Evolutionary conservation across 2,329 filamentous ascomycete genomes (phyloP), one percentile per base, ranked within the genome.

Genomic region (Didymella keratinophila): DNA sequence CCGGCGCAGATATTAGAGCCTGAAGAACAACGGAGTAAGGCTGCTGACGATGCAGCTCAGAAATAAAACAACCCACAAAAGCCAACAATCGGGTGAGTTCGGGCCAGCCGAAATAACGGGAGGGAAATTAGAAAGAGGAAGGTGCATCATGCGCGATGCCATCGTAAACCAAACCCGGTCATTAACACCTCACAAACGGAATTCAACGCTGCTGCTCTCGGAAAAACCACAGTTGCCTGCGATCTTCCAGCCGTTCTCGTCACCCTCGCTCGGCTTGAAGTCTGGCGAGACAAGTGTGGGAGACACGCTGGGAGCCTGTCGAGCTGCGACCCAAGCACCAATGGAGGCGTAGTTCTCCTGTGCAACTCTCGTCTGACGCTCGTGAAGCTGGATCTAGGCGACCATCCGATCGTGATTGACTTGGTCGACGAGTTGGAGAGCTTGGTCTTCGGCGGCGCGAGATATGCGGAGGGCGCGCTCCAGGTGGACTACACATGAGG

Each of bases 371-470:
- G 49, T 45, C 49, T 45, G 49, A 10, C 45, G 30, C 16, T 52
- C 21, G n/a, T 44, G 30, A 2, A 52, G 41, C 30, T 52, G 39
- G 21, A 45, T 45, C 30, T 30, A 52, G 1, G 41, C 49, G 3
- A 37, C 21, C 39, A 52, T 52, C 3, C 49, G 16, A 10, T 45
- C 49, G n/a, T 52, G 30, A 7, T 52, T 52, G 21, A 52, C 49
- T 12, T 52, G 28, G 16, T 52, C 49, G 16, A 52, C 49, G 12
- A 52, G 49, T n/a, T 52, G 49, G 11, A 52, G 39, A 16, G 41
- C 39, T 8, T 37, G 49, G 11, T 10, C 30, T 45, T 52, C 41
- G 10, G 41, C 41, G 6, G 49, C 21, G 16, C 30, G 41, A 2
- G 41, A 45, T 2, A 52, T 44, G n/a, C 30, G 41, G 4, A 52